phyloP scores from a whole-genome alignment of 495 filamentous ascomycete species.

The Mytilinidion resinicola region DNA sequence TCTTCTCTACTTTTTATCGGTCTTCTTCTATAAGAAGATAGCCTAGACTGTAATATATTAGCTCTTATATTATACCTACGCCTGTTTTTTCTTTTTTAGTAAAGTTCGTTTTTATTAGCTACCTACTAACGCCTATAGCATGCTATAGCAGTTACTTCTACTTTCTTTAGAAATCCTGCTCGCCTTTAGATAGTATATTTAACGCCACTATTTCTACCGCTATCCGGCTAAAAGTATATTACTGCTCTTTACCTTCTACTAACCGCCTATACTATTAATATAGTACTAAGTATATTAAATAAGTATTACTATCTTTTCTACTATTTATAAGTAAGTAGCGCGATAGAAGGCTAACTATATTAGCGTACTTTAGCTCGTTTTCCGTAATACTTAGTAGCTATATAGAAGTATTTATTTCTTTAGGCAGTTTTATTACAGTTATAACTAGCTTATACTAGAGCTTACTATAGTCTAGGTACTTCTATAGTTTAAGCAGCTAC shows the following conservation, averaged over 20 bases:
- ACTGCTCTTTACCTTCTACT: conserved; percentile 6
- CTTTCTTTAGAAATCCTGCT: conserved; percentile 4
- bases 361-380: conserved; percentile 2
- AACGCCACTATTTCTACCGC: conserved; percentile 4
- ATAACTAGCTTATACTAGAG: conserved; percentile 7
- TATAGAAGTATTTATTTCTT: conserved; percentile 1
- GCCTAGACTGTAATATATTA: not conserved
- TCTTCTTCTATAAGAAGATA: not conserved
- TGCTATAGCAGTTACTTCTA: conserved; percentile 4
- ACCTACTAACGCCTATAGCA: conserved; percentile 6
- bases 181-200: conserved; percentile 1
- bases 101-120: conserved; percentile 3
- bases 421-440: not conserved
- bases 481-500: conserved; percentile 9
- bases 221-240: conserved; percentile 4
- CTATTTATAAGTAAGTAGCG: conserved; percentile 6
- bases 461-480: conserved; percentile 3
- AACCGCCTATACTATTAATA: conserved; percentile 6
- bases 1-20: not conserved
- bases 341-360: conserved; percentile 4
- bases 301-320: conserved; percentile 5
- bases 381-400: conserved; percentile 6
- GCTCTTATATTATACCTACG: conserved; percentile 4
- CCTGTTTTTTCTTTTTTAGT: conserved; percentile 2
- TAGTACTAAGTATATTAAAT: conserved; percentile 7